Evolutionary conservation across 1,284 basidiomycete species (phyloP), one percentile per base, ranked within the genome.

Genomic region (Pisolithus thermaeus): DNA sequence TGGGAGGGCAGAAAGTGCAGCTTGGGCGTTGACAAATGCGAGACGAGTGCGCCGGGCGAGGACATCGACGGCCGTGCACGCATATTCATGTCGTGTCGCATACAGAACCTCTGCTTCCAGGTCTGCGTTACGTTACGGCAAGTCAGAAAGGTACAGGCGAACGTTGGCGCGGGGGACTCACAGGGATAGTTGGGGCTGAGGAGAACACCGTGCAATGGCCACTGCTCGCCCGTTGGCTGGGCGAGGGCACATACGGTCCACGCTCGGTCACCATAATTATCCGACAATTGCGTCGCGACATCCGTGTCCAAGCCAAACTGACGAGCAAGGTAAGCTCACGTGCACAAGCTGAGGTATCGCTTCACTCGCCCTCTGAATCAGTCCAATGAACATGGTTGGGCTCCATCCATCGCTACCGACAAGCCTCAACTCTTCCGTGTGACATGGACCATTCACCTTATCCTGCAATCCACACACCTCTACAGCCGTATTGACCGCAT

Each of bases 371-470:
- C 87, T 79, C 73, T 99, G 96, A 61, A 96, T 89, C 52, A 99
- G 77, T 57, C 92, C 90, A 72, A 98, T 96, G 70, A 97, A 98
- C 92, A 97, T 96, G 63, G 93, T 95, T 62, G 87, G 79, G 66
- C 81, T 88, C 96, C 96, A 99, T 8, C 87, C 92, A 63, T 97
- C 91, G 59, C 87, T 91, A n/a, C 96, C 96, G 18, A 98, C 79
- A 35, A 98, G 77, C 67, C 90, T 83, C 62, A 97, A 72, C 54
- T 78, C 76, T 52, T 88, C 86, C 28, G 96, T 97, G 47, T 90
- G 80, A 64, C 92, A 96, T 3, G 80, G 83, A 23, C 71, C 78
- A 61, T 70, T 79, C 9, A 76, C 77, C 57, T 70, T 76, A 30
- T 71, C 70, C 62, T 83, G 70, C 47, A 95, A 70, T 30, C 71